Conservation (phyloP, 257 asterid genomes). For the Coffea eugenioides region DNA sequence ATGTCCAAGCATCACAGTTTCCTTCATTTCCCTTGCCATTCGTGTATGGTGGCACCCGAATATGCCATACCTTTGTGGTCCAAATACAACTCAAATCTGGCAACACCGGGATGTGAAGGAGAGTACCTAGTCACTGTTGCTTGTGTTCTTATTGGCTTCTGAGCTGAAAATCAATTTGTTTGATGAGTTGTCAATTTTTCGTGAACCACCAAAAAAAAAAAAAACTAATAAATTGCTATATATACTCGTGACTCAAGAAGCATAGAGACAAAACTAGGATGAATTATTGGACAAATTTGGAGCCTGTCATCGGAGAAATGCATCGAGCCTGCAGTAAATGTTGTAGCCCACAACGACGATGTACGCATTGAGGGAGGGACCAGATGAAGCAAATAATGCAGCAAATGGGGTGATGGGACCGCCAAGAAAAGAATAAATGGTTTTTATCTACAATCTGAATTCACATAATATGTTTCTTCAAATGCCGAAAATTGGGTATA, state of each 20-base stretch:
- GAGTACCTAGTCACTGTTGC: conserved; percentile 13
- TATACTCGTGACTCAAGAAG: not conserved
- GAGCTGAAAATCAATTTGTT: conserved; percentile 7
- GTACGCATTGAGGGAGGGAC: not conserved
- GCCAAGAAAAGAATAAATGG: not conserved
- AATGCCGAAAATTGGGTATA: conserved; percentile 42
- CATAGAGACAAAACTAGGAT: not conserved
- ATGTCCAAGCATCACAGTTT: not conserved
- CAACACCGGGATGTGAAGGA: conserved; percentile 11
- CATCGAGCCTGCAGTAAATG: not conserved
- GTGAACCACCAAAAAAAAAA: not conserved
- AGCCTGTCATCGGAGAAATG: conserved; percentile 3
- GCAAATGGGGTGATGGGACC: not conserved
- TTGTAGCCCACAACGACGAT: not conserved
- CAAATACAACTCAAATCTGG: conserved; percentile 8
- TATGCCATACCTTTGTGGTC: conserved; percentile 19
- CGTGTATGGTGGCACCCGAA: not conserved
- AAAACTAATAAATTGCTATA: not conserved
- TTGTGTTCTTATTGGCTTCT: not conserved
- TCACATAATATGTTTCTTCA: conserved; percentile 15
- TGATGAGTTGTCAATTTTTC: conserved; percentile 9
- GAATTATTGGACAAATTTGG: conserved; percentile 8
- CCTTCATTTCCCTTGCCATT: not conserved
- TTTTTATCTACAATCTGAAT: conserved; percentile 1
- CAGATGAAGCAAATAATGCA: not conserved